Evolutionary conservation across 768 basidiomycete genomes (phyloP).

Genomic region (Amanita rimosa): DNA sequence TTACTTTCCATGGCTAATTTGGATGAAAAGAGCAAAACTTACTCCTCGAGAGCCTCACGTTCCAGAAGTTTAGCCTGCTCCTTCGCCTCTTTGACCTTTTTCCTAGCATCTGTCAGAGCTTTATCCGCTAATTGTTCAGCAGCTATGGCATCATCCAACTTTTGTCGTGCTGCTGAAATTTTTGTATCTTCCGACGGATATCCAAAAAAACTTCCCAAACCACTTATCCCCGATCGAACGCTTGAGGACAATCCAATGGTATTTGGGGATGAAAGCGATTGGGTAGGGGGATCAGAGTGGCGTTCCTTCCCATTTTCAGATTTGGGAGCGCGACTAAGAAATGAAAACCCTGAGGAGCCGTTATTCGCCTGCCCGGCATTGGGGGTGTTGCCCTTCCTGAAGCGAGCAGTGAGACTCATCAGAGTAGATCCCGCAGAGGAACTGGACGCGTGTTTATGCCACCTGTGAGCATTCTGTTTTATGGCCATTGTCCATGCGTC

Average conservation of each 20-base stretch:
- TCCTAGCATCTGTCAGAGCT: constrained; percentile 33
- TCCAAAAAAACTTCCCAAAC: constrained; percentile 1
- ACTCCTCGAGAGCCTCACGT: constrained; percentile 42
- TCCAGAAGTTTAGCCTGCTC: constrained; percentile 39
- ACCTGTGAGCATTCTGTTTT: constrained; percentile 83
- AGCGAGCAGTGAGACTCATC: constrained; percentile 6
- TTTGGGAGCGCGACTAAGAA: constrained; percentile 13
- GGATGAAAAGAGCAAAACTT: constrained; percentile 14
- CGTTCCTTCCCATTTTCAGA: constrained; percentile 1
- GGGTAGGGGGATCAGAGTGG: not conserved
- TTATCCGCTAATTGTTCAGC: constrained; percentile 42
- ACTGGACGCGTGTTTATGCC: constrained; percentile 43
- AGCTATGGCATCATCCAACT: constrained; percentile 36
- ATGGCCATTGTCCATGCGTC: constrained; percentile 88
- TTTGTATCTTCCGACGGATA: constrained; percentile 24
- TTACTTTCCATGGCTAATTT: constrained; percentile 1
- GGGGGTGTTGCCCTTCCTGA: constrained; percentile 5
- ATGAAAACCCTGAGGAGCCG: constrained; percentile 5
- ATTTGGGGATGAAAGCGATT: constrained; percentile 5
- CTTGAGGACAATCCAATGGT: constrained; percentile 8
- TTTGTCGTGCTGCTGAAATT: constrained; percentile 36
- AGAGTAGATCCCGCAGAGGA: not conserved
- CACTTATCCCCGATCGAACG: constrained; percentile 4
- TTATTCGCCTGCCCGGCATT: constrained; percentile 7
- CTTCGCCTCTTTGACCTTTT: constrained; percentile 33